Evolutionary conservation across 2,329 filamentous ascomycete genomes (phyloP), one percentile per base, ranked within the genome.

Genomic region (Penicillium sclerotigenum): DNA sequence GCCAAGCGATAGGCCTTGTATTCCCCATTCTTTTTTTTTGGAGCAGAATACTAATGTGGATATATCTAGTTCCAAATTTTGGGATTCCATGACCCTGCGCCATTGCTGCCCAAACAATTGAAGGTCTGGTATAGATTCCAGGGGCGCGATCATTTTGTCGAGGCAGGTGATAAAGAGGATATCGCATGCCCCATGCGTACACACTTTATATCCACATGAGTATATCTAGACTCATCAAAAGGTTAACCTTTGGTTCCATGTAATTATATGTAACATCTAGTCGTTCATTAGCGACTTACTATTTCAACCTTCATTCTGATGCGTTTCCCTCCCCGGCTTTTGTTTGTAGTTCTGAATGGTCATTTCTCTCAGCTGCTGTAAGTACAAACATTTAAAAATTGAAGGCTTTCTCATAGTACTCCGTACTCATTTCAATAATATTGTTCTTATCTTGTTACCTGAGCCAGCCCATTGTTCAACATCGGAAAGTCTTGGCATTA

Each of bases 1-100:
- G 67, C 56, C 28, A 41, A 13, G 20, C 4, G 10, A 31, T 8
- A 34, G 18, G 13, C 20, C 9, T 20, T 14, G 2, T 4, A 33
- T 46, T 11, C 1, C n/a, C n/a, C n/a, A 14, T 28, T 10, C 5
- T 28, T 5, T 2, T 22, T 14, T 14, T 34, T 18, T 26, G 8
- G 26, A 20, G 6, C n/a, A 40, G 10, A 29, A 37, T 16, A 58
- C 65, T 71, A 49, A 73, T 45, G 50, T 18, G 11, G 28, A 42
- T 38, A 34, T 11, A 3, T 14, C 11, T 56, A 77, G 76, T 74
- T 72, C 55, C 68, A 76, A 59, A 72, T 77, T 20, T 58, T 75
- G 18, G 76, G 76, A 1, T 78, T 78, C 64, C 67, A 76, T 52
- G 76, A 78, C 46, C 76, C 76, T 20, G 73, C 74, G 6, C 76